A percentile compares a stretch with the other conserved stretches of the same genome.
Conservation (phyloP, 352 stramenopile species). For the Pythium rishiriense region DNA sequence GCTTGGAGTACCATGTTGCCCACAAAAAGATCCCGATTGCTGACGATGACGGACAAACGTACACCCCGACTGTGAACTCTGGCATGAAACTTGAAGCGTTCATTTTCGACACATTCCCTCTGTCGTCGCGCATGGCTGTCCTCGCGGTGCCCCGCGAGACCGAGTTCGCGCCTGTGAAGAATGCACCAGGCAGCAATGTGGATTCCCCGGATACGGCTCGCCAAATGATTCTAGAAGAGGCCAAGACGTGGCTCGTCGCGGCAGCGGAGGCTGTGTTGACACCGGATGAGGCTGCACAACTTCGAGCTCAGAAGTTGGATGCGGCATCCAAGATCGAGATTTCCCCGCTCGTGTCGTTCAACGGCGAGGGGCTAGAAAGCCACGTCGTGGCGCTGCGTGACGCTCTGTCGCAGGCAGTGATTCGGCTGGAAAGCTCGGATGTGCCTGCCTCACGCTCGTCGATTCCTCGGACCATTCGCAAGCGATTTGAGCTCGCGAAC, state of each 20-base stretch:
- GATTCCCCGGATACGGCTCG: constrained; percentile 89
- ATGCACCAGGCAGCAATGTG: constrained; percentile 62
- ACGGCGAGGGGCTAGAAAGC: constrained; percentile 73
- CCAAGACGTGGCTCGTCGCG: constrained; percentile 59
- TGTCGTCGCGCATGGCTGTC: constrained; percentile 92
- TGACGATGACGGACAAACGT: constrained; percentile 74
- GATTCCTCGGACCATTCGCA: constrained; percentile 40
- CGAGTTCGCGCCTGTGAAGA: constrained; percentile 94
- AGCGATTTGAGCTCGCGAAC: constrained; percentile 32
- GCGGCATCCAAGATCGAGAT: constrained; percentile 62
- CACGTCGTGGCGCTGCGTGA: constrained; percentile 33
- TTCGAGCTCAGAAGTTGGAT: constrained; percentile 41
- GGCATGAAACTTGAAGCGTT: constrained; percentile 99
- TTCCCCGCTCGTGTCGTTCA: constrained; percentile 86
- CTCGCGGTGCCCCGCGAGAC: constrained; percentile 91
- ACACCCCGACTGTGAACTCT: constrained; percentile 86
- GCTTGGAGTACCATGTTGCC: constrained; percentile 94
- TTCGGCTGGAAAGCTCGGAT: constrained; percentile 41
- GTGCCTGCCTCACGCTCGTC: constrained; percentile 27
- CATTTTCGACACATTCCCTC: constrained; percentile 99
- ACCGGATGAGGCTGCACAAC: constrained; percentile 29
- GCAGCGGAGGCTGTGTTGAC: constrained; percentile 40
- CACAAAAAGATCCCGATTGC: constrained; percentile 97
- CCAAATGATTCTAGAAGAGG: constrained; percentile 67
- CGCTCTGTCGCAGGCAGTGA: constrained; percentile 27